Conservation (phyloP, 192 early-diverging fungal species). For the Entomortierella chlamydospora region DNA sequence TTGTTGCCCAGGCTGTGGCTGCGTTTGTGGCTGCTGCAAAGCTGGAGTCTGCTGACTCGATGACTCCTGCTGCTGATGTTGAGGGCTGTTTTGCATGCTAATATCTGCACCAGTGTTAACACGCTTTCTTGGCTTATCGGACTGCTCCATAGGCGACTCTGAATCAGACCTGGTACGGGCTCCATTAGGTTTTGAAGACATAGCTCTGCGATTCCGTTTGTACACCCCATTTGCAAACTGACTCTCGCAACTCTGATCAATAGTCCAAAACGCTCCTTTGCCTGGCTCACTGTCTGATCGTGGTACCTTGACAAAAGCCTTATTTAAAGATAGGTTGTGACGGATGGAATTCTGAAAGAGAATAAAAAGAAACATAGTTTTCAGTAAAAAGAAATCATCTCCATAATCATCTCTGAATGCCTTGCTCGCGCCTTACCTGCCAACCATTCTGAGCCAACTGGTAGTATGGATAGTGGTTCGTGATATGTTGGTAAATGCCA, state of each 20-base stretch:
- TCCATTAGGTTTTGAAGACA: conserved; percentile 26
- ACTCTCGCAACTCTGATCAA: conserved; percentile 67
- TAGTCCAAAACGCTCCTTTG: conserved; percentile 89
- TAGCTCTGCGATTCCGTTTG: conserved; percentile 59
- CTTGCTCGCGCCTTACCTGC: conserved; percentile 54
- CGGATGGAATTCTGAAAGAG: conserved; percentile 85
- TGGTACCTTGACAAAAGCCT: conserved; percentile 81
- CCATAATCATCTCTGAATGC: not conserved
- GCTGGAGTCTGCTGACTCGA: not conserved
- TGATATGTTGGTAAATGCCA: conserved; percentile 88
- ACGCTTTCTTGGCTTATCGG: conserved; percentile 40
- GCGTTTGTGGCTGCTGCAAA: not conserved
- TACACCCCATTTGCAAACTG: conserved; percentile 78
- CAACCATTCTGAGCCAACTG: conserved; percentile 76
- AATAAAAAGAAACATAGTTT: not conserved
- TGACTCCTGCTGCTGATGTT: not conserved
- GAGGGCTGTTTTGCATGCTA: not conserved
- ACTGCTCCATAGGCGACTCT: conserved; percentile 29
- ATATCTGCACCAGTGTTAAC: conserved; percentile 29
- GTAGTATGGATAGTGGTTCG: conserved; percentile 83
- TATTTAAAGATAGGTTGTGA: conserved; percentile 87
- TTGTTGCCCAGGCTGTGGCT: not conserved
- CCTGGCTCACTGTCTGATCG: conserved; percentile 85
- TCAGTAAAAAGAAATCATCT: not conserved
- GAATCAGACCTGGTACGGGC: conserved; percentile 30